A percentile compares a stretch with the other conserved stretches of the same genome.
phyloP scores from a whole-genome alignment of 768 basidiomycete genomes.

The Dictyophora rubrovolvata region DNA sequence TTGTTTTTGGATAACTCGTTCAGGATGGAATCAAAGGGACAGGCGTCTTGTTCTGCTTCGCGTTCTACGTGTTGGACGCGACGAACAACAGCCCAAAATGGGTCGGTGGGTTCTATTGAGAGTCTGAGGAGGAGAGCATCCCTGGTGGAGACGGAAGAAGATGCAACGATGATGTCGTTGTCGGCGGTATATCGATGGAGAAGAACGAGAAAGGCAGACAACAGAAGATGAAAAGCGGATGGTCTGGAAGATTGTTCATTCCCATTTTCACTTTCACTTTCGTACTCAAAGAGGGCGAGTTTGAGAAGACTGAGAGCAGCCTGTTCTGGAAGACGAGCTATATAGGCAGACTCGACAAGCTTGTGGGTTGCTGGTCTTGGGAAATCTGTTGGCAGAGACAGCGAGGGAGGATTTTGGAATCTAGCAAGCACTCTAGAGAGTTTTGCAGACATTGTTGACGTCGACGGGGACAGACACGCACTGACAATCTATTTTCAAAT shows the following conservation, averaged over 20 bases:
- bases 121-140: conserved; percentile 81
- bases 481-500: not conserved
- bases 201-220: conserved; percentile 86
- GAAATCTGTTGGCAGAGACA: conserved; percentile 93
- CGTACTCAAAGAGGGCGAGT: conserved; percentile 57
- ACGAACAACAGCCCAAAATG: conserved; percentile 81
- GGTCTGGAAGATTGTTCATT: conserved; percentile 38
- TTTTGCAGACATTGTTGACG: not conserved
- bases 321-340: conserved; percentile 59
- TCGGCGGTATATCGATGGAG: conserved; percentile 94
- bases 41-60: conserved; percentile 70
- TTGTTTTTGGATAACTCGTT: conserved; percentile 60
- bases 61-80: conserved; percentile 76
- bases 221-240: conserved; percentile 82
- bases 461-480: not conserved
- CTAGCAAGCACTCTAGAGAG: conserved; percentile 50
- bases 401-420: conserved; percentile 74
- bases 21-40: conserved; percentile 73
- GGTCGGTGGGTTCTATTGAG: conserved; percentile 72
- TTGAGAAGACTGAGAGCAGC: conserved; percentile 73
- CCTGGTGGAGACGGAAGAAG: conserved; percentile 63
- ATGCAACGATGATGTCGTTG: conserved; percentile 85
- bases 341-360: conserved; percentile 76
- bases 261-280: conserved; percentile 34
- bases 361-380: conserved; percentile 69